These are phyloP conservation scores for Chrysoporthe deuterocubensis DNA, from an alignment of 2,329 filamentous ascomycete species.

Conservation along the genomic window DNA sequence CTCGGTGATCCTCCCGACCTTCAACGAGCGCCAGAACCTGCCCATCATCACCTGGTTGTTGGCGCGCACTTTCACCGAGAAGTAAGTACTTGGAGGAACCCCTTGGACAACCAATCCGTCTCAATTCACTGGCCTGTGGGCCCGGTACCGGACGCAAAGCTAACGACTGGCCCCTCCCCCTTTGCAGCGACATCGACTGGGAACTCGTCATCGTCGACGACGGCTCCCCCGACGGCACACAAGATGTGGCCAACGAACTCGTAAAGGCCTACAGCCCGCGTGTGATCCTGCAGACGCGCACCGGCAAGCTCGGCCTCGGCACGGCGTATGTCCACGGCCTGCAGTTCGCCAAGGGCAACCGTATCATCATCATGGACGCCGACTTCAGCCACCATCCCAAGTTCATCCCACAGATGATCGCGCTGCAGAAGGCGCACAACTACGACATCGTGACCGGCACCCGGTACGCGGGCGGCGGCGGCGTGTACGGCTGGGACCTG, in stretches of 20 bases:
- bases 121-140: no score
- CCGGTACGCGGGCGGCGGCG: slow-evolving; percentile 85
- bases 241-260: slow-evolving; percentile 87
- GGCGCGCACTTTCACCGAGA: slow-evolving; percentile 86
- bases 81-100: slow-evolving; percentile 57
- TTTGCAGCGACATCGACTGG: slow-evolving; percentile 83
- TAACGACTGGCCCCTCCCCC: not conserved
- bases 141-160: not conserved
- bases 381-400: slow-evolving; percentile 99
- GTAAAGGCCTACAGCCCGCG: slow-evolving; percentile 80
- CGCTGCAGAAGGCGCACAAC: slow-evolving; percentile 72
- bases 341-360: slow-evolving; percentile 89
- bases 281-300: slow-evolving; percentile 83
- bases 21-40: slow-evolving; percentile 97
- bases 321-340: slow-evolving; percentile 96
- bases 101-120: no score
- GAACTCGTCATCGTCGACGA: slow-evolving; percentile 98
- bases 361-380: slow-evolving; percentile 99
- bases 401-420: slow-evolving; percentile 95
- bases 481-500: slow-evolving; percentile 96
- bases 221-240: slow-evolving; percentile 93
- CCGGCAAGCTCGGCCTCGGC: slow-evolving; percentile 95
- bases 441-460: slow-evolving; percentile 98
- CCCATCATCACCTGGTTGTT: slow-evolving; percentile 95
- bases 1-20: slow-evolving; percentile 96